Evolutionary conservation across 2,329 filamentous ascomycete genomes (phyloP).

Genomic region (Lachnum nothofagi): DNA sequence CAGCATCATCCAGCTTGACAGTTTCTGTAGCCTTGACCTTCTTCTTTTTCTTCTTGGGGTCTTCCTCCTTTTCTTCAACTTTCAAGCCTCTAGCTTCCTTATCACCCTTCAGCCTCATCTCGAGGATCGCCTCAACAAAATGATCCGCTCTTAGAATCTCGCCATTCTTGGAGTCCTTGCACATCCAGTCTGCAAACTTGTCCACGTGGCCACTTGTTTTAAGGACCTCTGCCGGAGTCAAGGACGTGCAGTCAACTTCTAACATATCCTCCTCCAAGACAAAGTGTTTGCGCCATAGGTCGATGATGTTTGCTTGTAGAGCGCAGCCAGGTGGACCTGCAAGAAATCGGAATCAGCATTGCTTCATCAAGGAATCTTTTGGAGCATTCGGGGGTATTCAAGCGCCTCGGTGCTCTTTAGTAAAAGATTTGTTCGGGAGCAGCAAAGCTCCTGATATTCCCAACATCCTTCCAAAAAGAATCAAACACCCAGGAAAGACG

Average conservation of each 20-base stretch:
- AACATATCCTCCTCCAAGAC: constrained; percentile 71
- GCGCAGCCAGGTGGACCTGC: constrained; percentile 61
- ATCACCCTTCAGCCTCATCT: constrained; percentile 79
- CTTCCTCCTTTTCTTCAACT: constrained; percentile 69
- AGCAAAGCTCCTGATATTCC: too few species aligned
- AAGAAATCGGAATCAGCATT: neutral
- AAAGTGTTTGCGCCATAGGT: constrained; percentile 70
- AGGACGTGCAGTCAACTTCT: constrained; percentile 76
- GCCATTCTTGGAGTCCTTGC: constrained; percentile 95
- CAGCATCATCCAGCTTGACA: constrained; percentile 78
- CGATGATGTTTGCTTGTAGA: constrained; percentile 64
- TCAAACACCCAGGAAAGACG: too few species aligned
- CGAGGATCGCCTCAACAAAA: constrained; percentile 89
- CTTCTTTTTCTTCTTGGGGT: constrained; percentile 76
- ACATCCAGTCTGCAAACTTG: constrained; percentile 95
- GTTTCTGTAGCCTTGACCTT: constrained; percentile 72
- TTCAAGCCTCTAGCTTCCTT: constrained; percentile 86
- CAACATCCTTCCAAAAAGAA: too few species aligned
- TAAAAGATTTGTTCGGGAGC: too few species aligned
- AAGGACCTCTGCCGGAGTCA: constrained; percentile 88
- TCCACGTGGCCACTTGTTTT: constrained; percentile 97
- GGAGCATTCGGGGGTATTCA: too few species aligned
- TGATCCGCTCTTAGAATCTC: constrained; percentile 96
- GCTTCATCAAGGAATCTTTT: neutral
- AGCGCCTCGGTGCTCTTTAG: too few species aligned